Base-by-base conservation (phyloP, 345 rosid genomes). In the Pelargonium nanum region DNA sequence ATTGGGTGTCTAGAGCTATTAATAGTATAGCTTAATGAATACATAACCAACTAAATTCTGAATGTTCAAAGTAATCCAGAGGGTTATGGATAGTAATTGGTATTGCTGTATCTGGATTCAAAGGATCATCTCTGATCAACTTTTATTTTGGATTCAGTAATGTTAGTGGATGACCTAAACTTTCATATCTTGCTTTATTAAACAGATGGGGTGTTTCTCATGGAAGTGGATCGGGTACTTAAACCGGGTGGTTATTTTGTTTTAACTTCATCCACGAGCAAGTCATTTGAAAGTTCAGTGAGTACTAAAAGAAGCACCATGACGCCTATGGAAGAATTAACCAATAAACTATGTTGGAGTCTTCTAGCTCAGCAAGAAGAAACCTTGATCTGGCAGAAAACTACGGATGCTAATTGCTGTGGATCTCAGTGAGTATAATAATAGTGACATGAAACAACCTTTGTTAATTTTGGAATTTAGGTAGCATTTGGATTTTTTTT, bases 201-300 rank as follows among this genome's bases (percentile, higher is more conserved):
- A 67, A 68, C 85, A 93, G 99, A 88, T 74, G 99, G 95, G 44
- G 73, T 83, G 72, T 72, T 93, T 65, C 95, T 93, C 56, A 67
- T 93, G 63, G 99, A 93, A 86, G 85, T 85, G 67, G 97, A 93
- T 74, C 95, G 99, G 53, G 72, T 90, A 50, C 84, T 93, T 51
- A 90, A 76, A 81, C 99, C 99, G 9, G 97, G 99, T 52, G 99
- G 97, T 34, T 93, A 86, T 70, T 90, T 93, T 80, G 95, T 85
- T 68, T 80, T 87, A 68, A 90, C 97, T 57, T 83, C 90, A 34
- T 92, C 92, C 5, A 64, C 83, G 21, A 85, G 73, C 68, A 85
- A 78, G 70, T 75, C 83, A 53, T 81, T 70, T 12, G 88, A 89
- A 66, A 75, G 74, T 60, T 78, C 75, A 44, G 54, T 62, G 1